phyloP scores from a whole-genome alignment of 2,329 filamentous ascomycete species.

The Aspergillus oerlinghausenensis region DNA sequence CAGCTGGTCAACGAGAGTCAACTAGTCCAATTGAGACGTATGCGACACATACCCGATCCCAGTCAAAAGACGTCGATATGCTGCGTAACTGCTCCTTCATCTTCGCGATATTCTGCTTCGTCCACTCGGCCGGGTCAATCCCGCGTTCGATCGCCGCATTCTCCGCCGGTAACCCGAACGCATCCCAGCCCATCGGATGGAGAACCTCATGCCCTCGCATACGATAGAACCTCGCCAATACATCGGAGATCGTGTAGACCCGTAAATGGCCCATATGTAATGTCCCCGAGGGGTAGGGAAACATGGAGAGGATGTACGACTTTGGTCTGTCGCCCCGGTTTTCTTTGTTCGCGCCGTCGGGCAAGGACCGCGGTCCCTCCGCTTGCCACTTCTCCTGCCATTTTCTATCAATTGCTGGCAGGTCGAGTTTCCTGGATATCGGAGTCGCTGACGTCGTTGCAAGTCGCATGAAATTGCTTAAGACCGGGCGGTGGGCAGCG shows the following conservation, averaged over 20 bases:
- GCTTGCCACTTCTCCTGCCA: conserved; percentile 50
- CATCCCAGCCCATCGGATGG: conserved; percentile 93
- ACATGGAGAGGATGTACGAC: conserved; percentile 81
- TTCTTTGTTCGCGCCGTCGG: background rate
- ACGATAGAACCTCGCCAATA: conserved; percentile 69
- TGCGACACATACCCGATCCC: conserved; percentile 62
- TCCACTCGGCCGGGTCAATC: conserved; percentile 74
- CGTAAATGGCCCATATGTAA: conserved; percentile 83
- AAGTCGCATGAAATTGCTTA: conserved; percentile 17
- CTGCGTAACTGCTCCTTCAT: conserved; percentile 77
- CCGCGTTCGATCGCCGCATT: conserved; percentile 85
- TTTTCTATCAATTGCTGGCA: conserved; percentile 48
- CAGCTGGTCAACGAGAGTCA: background rate
- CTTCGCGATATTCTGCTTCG: conserved; percentile 68
- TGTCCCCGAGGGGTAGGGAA: conserved; percentile 83
- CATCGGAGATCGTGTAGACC: conserved; percentile 87
- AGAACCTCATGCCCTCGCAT: conserved; percentile 72
- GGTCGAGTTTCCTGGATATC: conserved; percentile 32
- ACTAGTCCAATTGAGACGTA: background rate
- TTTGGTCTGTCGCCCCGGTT: conserved; percentile 31
- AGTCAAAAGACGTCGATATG: conserved; percentile 82
- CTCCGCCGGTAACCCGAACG: conserved; percentile 84
- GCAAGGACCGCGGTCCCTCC: conserved; percentile 7
- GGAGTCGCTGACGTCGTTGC: conserved; percentile 20
- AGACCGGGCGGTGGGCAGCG: conserved; percentile 11